These are phyloP conservation scores for Botrytis fabae DNA, from an alignment of 2,329 filamentous ascomycete species.

Conservation along the genomic window DNA sequence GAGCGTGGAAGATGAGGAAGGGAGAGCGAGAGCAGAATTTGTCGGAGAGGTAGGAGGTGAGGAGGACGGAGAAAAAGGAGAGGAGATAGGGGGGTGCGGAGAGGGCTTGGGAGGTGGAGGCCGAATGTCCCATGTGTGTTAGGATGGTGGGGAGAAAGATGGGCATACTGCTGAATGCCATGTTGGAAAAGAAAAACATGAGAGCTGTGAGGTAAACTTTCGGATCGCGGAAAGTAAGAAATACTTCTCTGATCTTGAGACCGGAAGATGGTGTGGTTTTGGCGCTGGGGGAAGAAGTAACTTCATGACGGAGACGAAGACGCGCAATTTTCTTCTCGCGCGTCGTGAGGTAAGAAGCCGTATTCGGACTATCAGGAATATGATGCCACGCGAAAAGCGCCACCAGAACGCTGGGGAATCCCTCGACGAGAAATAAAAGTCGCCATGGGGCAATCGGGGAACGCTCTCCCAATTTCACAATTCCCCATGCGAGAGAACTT, in stretches of 20 bases:
- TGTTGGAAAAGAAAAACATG: conserved; percentile 87
- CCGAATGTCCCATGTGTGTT: conserved; percentile 70
- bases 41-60: conserved; percentile 74
- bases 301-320: conserved; percentile 57
- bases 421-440: conserved; percentile 80
- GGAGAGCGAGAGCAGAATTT: conserved; percentile 59
- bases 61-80: conserved; percentile 70
- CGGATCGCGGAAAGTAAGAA: conserved; percentile 62
- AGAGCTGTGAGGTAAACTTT: conserved; percentile 72
- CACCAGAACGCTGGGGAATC: conserved; percentile 77
- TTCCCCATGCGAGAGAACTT: conserved; percentile 75
- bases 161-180: conserved; percentile 83
- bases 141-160: conserved; percentile 85
- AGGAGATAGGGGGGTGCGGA: conserved; percentile 79
- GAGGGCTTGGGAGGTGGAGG: conserved; percentile 70
- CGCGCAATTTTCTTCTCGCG: conserved; percentile 70
- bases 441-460: conserved; percentile 79
- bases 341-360: conserved; percentile 61
- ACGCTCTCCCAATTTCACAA: conserved; percentile 65
- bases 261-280: conserved; percentile 31
- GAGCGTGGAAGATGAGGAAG: conserved; percentile 68
- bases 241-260: conserved; percentile 57
- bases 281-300: background rate
- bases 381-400: conserved; percentile 71
- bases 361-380: conserved; percentile 74